Conservation (phyloP, 208 protist species). For the Vickermania spadyakhi region DNA sequence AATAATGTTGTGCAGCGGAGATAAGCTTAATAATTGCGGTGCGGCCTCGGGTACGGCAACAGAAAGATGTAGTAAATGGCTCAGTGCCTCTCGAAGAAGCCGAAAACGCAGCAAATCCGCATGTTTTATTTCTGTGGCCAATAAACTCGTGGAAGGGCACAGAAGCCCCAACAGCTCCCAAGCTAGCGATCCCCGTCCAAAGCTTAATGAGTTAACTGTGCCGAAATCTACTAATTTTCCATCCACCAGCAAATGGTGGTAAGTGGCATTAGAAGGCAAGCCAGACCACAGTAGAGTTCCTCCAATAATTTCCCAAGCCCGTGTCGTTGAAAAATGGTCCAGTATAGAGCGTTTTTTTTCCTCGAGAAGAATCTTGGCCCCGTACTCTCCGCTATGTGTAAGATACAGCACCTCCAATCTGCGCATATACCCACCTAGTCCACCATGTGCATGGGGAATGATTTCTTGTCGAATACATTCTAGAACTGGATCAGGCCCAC, state of each 20-base stretch:
- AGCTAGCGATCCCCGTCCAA: constrained; percentile 56
- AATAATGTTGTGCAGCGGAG: neutral
- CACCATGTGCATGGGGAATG: constrained; percentile 19
- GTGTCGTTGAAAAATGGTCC: constrained; percentile 16
- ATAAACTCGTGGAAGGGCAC: neutral
- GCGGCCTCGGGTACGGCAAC: neutral
- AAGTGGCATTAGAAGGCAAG: constrained; percentile 3
- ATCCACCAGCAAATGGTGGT: too few species aligned
- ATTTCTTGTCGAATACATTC: constrained; percentile 15
- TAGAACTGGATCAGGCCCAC: neutral
- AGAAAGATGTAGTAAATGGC: neutral
- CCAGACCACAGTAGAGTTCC: constrained; percentile 50
- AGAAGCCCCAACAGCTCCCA: constrained; percentile 31
- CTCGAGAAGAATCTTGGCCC: constrained; percentile 27
- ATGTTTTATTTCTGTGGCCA: neutral
- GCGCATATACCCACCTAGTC: constrained; percentile 14
- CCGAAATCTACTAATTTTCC: neutral
- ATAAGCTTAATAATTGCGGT: neutral
- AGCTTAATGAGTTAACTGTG: constrained; percentile 5
- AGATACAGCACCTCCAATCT: constrained; percentile 19
- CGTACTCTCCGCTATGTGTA: constrained; percentile 20
- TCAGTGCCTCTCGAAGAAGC: neutral
- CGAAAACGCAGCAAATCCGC: neutral
- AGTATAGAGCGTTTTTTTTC: constrained; percentile 10
- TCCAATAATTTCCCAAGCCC: constrained; percentile 30